These are phyloP conservation scores for Penicillium crystallinum DNA, from an alignment of 495 filamentous ascomycete genomes.

Conservation along the genomic window DNA sequence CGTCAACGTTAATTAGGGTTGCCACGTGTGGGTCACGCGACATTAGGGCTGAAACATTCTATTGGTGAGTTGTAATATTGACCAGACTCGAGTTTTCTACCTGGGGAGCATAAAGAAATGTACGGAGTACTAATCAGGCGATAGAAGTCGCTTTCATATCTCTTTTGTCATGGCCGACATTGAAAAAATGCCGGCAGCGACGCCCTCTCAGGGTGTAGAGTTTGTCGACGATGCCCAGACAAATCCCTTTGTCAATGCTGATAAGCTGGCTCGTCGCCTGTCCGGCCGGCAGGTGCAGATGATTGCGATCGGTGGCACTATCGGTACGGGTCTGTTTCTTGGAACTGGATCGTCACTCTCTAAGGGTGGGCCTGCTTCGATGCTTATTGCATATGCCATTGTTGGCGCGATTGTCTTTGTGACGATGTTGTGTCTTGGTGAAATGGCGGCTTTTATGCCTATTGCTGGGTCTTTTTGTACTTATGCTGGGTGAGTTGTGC, in stretches of 20 bases:
- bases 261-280: constrained; percentile 32
- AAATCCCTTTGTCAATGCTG: constrained; percentile 20
- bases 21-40: constrained; percentile 18
- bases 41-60: constrained; percentile 2
- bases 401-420: constrained; percentile 46
- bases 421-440: constrained; percentile 47
- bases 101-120: too few relatives aligned
- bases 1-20: neutral
- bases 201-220: constrained; percentile 10
- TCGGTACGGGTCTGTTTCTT: constrained; percentile 62
- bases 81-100: neutral
- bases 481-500: constrained; percentile 41
- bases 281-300: constrained; percentile 55
- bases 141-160: neutral
- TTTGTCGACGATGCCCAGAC: neutral
- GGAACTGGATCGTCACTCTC: constrained; percentile 55
- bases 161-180: constrained; percentile 16
- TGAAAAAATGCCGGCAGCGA: constrained; percentile 22
- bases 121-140: too few relatives aligned
- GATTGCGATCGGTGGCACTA: constrained; percentile 59
- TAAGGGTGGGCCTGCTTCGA: constrained; percentile 57
- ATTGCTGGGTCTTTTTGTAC: constrained; percentile 49
- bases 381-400: constrained; percentile 51
- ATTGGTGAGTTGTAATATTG: neutral
- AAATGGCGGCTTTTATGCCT: constrained; percentile 48